Base-by-base conservation (phyloP, 202 grass and related monocot genomes). In the Brachypodium distachyon region DNA sequence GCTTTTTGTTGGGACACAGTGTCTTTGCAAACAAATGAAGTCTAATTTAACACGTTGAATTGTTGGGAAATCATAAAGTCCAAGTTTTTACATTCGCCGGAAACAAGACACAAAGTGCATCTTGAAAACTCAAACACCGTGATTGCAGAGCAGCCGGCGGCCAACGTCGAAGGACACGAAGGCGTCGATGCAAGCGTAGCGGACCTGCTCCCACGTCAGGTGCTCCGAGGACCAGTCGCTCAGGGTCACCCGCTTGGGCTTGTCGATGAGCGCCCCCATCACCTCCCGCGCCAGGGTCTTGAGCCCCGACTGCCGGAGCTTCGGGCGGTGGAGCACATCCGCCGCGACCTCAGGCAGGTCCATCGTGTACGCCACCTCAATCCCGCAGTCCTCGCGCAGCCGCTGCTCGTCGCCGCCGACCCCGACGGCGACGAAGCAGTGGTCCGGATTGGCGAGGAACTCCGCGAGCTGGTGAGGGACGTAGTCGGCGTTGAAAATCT, bases 111-210 rank as follows among this genome's bases (percentile, higher is more conserved):
- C n/a, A n/a, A n/a, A n/a, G 1, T 6, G 23, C 25, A 57, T 57
- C 32, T 21, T 38, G 9, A 9, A 19, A 62, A 61, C 1, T 22
- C 42, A 66, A 14, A 9, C 62, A 66, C 38, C 37, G 62, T 19
- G 62, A 16, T 42, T 1, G 25, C 41, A 19, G 31, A 88, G 77
- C 26, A 94, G 79, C 36, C 74, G 69, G 49, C 79, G 84, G 13
- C 83, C 86, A 13, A 91, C 43, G 54, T 91, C 88, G 67, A 71
- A 89, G 1, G 82, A 86, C 55, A 71, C 61, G 21, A 82, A 95
- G 5, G 83, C 86, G 46, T 91, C 88, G 14, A 82, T 66, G 74
- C 83, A 82, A 7, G 92, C 92, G 54, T 91, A 91, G 1, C 17
- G 14, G 31, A 89, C 83, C 73, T 87, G 92, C 67, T 58, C 55